Percentiles rank a stretch among this genome's conserved stretches.
Conservation (phyloP, 2,329 filamentous ascomycete species). For the Cladosporium velox region DNA sequence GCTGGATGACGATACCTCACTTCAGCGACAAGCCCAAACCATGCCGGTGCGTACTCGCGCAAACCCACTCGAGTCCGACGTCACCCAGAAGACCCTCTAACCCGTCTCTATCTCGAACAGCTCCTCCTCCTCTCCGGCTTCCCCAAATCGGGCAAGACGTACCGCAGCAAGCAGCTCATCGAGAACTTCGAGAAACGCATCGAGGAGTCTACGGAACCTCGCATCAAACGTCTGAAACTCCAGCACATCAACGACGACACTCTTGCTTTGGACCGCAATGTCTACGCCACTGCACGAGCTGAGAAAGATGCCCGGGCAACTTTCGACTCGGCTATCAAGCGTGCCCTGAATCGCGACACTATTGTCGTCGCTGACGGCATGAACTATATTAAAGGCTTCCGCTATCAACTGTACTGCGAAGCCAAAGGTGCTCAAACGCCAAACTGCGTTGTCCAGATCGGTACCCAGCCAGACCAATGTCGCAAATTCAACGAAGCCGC, state of each 20-base stretch:
- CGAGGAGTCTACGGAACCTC: conserved; percentile 48
- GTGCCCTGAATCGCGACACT: conserved; percentile 69
- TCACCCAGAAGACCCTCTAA: conserved; percentile 3
- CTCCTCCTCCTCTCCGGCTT: conserved; percentile 64
- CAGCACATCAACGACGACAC: conserved; percentile 74
- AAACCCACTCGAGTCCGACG: not conserved
- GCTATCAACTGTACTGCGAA: conserved; percentile 84
- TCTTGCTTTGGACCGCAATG: conserved; percentile 67
- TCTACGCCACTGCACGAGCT: conserved; percentile 74
- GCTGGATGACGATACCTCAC: conserved; percentile 19
- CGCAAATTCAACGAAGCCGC: conserved; percentile 61
- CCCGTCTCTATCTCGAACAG: conserved; percentile 39
- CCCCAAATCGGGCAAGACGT: conserved; percentile 64
- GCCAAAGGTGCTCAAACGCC: conserved; percentile 76
- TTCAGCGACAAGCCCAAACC: conserved; percentile 16
- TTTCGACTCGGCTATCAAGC: conserved; percentile 76
- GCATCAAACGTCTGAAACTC: conserved; percentile 59
- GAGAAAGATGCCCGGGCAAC: conserved; percentile 82
- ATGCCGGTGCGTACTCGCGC: conserved; percentile 20
- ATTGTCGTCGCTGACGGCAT: conserved; percentile 78
- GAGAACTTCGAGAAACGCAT: conserved; percentile 64
- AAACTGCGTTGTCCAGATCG: conserved; percentile 70
- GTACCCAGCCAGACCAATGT: conserved; percentile 58
- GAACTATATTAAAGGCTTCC: conserved; percentile 89
- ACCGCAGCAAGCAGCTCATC: conserved; percentile 64